phyloP scores from a whole-genome alignment of 345 rosid species.

The Abelmoschus esculentus region DNA sequence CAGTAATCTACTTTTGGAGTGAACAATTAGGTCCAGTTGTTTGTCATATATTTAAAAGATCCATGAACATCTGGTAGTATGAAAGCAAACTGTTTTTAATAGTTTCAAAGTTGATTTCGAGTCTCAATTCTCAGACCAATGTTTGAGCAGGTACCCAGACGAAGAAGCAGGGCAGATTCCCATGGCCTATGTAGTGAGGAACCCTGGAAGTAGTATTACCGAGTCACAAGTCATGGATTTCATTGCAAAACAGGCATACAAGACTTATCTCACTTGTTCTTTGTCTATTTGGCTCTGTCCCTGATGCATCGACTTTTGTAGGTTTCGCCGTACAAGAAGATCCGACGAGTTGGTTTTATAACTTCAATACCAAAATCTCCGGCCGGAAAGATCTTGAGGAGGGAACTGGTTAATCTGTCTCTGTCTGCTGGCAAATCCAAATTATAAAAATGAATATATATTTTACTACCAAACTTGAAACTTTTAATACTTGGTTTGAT shows the following conservation, averaged over 20 bases:
- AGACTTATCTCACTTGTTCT: not conserved
- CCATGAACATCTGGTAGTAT: not conserved
- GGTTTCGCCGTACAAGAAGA: constrained; percentile 88
- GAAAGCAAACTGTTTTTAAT: not conserved
- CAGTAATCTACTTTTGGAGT: not conserved
- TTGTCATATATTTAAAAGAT: not conserved
- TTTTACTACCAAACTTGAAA: too few relatives aligned
- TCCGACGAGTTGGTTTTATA: constrained; percentile 61
- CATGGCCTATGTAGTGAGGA: constrained; percentile 89
- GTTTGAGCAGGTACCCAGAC: constrained; percentile 63
- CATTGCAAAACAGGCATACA: constrained; percentile 62
- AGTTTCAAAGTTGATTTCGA: not conserved
- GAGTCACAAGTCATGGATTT: constrained; percentile 63
- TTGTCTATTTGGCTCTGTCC: not conserved
- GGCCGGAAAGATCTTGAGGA: constrained; percentile 78
- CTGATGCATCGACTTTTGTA: constrained; percentile 13
- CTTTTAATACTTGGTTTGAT: too few relatives aligned
- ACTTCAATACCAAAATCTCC: constrained; percentile 61
- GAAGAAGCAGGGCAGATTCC: constrained; percentile 92
- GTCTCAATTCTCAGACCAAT: not conserved
- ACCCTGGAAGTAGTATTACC: constrained; percentile 46
- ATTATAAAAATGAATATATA: constrained; percentile 13
- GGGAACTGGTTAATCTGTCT: constrained; percentile 47
- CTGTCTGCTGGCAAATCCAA: constrained; percentile 30
- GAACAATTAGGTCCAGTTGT: not conserved